phyloP scores from a whole-genome alignment of 2,329 filamentous ascomycete genomes.

The Neobulgaria alba region DNA sequence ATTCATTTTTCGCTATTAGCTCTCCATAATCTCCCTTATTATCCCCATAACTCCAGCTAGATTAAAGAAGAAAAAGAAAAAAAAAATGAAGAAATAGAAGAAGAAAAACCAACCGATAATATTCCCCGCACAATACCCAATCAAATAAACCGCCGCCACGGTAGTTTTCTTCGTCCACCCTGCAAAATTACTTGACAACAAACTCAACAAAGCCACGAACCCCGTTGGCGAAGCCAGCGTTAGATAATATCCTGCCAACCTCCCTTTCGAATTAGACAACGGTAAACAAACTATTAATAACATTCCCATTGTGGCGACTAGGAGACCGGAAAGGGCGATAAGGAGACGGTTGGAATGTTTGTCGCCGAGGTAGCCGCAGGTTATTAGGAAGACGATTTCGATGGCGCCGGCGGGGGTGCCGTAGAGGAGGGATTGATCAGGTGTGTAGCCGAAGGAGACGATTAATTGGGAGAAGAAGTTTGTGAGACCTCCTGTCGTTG shows the following conservation, averaged over 20 bases:
- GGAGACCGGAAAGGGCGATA: conserved; percentile 28
- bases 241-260: conserved; percentile 32
- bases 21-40: no score
- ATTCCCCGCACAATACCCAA: conserved; percentile 45
- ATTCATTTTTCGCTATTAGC: no score
- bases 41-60: no score
- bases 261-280: conserved; percentile 30
- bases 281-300: conserved; percentile 31
- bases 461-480: conserved; percentile 54
- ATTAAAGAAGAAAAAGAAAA: no score
- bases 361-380: conserved; percentile 23
- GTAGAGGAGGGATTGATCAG: conserved; percentile 25
- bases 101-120: conserved; percentile 55
- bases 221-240: conserved; percentile 51
- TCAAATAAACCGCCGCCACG: conserved; percentile 35
- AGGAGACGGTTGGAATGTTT: conserved; percentile 24
- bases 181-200: conserved; percentile 37
- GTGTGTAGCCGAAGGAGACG: conserved; percentile 34
- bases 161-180: conserved; percentile 43
- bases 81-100: no score
- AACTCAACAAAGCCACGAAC: conserved; percentile 26
- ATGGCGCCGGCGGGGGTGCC: conserved; percentile 25
- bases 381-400: conserved; percentile 22
- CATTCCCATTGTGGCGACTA: conserved; percentile 28
- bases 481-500: conserved; percentile 41